Percentiles rank a stretch among this genome's conserved stretches.
These are phyloP conservation scores for Gomphus bonarii DNA, from an alignment of 1,284 basidiomycete genomes.

Conservation along the genomic window DNA sequence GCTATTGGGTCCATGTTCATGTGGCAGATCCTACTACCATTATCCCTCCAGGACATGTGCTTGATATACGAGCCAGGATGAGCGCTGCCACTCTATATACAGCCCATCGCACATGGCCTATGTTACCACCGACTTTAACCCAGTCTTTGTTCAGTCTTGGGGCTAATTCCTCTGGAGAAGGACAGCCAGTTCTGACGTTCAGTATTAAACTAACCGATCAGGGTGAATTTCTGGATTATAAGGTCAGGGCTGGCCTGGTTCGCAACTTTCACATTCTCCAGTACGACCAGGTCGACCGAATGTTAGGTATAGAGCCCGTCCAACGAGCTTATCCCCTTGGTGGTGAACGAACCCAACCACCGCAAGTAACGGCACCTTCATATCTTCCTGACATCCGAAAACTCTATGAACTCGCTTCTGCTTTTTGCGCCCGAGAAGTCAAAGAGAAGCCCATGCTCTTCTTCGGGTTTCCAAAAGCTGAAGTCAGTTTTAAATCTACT, in stretches of 20 bases:
- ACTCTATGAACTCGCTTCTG: constrained; percentile 25
- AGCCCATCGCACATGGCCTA: constrained; percentile 57
- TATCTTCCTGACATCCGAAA: constrained; percentile 29
- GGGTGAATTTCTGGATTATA: constrained; percentile 64
- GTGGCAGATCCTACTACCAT: constrained; percentile 87
- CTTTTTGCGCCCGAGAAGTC: constrained; percentile 19
- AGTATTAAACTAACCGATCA: constrained; percentile 58
- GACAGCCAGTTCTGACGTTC: constrained; percentile 67
- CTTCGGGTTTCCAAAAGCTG: constrained; percentile 19
- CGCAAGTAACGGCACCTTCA: constrained; percentile 5
- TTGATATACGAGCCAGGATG: constrained; percentile 46
- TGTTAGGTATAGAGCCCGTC: constrained; percentile 30
- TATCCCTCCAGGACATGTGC: constrained; percentile 58
- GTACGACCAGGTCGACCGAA: constrained; percentile 62
- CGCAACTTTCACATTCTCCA: constrained; percentile 56
- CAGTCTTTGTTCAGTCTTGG: constrained; percentile 18
- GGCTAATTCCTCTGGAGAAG: constrained; percentile 26
- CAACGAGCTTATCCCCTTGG: constrained; percentile 17
- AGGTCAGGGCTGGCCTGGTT: constrained; percentile 63
- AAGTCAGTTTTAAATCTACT: constrained; percentile 19
- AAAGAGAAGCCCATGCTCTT: constrained; percentile 16
- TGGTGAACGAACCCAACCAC: not conserved
- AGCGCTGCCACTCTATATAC: constrained; percentile 52
- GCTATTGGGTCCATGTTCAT: constrained; percentile 83
- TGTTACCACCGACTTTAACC: constrained; percentile 33